Base-by-base conservation (phyloP, 2,329 filamentous ascomycete genomes). In the Aspergillus cejpii region DNA sequence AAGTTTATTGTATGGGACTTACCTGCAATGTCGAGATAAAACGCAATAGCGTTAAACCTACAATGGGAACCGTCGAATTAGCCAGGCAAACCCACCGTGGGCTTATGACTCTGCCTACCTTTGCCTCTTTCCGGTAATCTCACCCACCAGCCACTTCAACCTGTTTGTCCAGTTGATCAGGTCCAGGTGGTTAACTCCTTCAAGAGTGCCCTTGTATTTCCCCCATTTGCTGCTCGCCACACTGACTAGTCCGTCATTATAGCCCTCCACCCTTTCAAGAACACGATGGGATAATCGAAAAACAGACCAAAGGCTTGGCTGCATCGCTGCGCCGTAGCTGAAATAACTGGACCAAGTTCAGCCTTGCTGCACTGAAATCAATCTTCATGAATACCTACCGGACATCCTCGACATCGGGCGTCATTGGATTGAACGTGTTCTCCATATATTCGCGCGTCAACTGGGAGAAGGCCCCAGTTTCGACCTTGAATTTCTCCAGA, bases 141-240 rank as follows among this genome's bases (percentile, higher is more conserved):
- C 69, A 59, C 76, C 79, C 39, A 78, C 68, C 45, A 77, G 69
- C 75, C 76, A 80, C 53, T 80, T 75, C 28, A 81, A 54, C 23
- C 78, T 68, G 51, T 81, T 83, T 21, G 77, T 80, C 80, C 80
- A 83, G 53, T 83, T 83, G 62, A 83, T 83, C 49, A 83, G 58
- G 53, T 83, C 79, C 37, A 83, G 60, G 64, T 83, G 80, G 59
- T 75, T 81, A 46, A 82, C 79, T 3, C 76, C 76, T n/a, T 80
- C 68, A 40, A 83, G 57, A 1, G 80, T 83, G 21, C 80, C 80
- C 58, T 80, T 78, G 54, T 83, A 83, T 29, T 71, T 69, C 26
- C 80, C 80, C 80, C 80, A 83, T 48, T 67, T 70, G 54, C 76
- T 77, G 48, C 78, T 81, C 3, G 68, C 61, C 27, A 83, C 78